Conservation (phyloP, 257 asterid species). For the Salvia splendens region DNA sequence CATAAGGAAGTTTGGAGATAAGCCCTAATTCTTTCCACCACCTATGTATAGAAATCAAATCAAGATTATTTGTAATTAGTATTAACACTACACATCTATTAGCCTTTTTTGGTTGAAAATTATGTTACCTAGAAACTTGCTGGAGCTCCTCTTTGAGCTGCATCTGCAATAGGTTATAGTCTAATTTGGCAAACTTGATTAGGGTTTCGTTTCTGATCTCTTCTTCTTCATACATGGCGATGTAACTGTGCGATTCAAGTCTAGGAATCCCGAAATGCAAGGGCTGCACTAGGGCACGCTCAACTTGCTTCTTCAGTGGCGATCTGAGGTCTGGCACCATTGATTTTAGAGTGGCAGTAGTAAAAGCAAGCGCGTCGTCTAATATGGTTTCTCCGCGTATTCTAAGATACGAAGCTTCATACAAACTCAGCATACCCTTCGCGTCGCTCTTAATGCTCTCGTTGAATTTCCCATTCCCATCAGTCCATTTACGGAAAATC, state of each 20-base stretch:
- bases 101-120: not conserved
- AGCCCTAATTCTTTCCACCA: constrained; percentile 33
- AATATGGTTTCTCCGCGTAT: constrained; percentile 18
- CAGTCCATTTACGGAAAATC: constrained; percentile 18
- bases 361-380: constrained; percentile 31
- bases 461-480: constrained; percentile 14
- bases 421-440: constrained; percentile 23
- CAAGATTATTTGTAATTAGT: not conserved
- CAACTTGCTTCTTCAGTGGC: constrained; percentile 1
- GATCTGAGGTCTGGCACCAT: constrained; percentile 3
- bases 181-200: constrained; percentile 29
- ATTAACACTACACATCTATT: no score
- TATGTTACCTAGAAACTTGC: constrained; percentile 17
- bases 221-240: constrained; percentile 18
- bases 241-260: constrained; percentile 11
- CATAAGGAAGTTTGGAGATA: constrained; percentile 24
- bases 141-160: constrained; percentile 23
- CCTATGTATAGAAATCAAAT: constrained; percentile 14
- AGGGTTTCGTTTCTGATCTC: constrained; percentile 22
- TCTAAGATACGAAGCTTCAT: constrained; percentile 17
- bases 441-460: constrained; percentile 15
- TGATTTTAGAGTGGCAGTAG: constrained; percentile 18
- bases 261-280: constrained; percentile 18
- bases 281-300: constrained; percentile 9
- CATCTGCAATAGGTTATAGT: constrained; percentile 28